phyloP scores from a whole-genome alignment of 768 basidiomycete species.

The Suillus variegatus region DNA sequence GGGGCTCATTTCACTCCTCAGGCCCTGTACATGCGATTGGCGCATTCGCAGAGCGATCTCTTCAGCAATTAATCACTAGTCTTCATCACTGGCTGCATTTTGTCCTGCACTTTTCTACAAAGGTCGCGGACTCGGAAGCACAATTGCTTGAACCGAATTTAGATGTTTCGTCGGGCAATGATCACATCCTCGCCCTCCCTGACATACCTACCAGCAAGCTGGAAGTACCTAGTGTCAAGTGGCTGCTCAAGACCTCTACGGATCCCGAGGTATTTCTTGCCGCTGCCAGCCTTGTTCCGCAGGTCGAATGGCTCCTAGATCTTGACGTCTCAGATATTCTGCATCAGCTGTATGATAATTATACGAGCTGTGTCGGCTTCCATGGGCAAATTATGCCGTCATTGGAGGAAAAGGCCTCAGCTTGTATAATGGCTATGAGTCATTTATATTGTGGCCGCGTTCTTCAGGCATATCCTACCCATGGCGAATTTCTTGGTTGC shows the following conservation, averaged over 20 bases:
- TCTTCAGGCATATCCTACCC: background rate
- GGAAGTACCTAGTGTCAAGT: constrained; percentile 10
- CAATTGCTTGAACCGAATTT: no score
- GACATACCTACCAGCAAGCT: background rate
- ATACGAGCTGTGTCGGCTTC: background rate
- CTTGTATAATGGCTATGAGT: background rate
- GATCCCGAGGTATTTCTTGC: background rate
- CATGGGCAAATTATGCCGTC: background rate
- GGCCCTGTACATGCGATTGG: background rate
- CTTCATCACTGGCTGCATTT: background rate
- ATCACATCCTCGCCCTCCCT: background rate
- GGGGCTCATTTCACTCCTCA: background rate
- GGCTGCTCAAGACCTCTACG: background rate
- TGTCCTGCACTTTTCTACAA: background rate
- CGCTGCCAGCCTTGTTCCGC: background rate
- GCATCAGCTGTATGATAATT: background rate
- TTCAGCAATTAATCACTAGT: background rate
- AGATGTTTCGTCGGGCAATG: background rate
- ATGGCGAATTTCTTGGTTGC: background rate
- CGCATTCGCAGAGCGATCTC: background rate
- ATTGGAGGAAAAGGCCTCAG: background rate
- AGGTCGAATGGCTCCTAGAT: background rate
- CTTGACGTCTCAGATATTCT: background rate
- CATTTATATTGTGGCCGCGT: background rate
- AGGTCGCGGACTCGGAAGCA: background rate